phyloP scores from a whole-genome alignment of 352 stramenopile species.

The Blastocystis sp. region DNA sequence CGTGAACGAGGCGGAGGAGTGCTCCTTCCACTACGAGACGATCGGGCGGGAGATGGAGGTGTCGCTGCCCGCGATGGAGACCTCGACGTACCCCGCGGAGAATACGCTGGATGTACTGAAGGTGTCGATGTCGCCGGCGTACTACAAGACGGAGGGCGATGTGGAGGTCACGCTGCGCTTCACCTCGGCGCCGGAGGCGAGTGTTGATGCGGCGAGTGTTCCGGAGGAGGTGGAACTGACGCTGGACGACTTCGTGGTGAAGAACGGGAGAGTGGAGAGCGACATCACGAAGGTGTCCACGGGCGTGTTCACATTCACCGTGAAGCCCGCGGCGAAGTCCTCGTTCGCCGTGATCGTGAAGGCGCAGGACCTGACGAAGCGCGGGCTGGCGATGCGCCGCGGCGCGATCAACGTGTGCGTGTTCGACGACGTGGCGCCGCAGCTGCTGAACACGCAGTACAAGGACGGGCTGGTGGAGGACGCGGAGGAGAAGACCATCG shows the following conservation, averaged over 20 bases:
- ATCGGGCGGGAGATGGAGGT: constrained; percentile 15
- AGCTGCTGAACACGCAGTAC: constrained; percentile 60
- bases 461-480: constrained; percentile 17
- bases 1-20: background rate
- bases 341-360: constrained; percentile 48
- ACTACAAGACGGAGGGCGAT: constrained; percentile 14
- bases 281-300: constrained; percentile 31
- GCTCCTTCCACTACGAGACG: constrained; percentile 33
- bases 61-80: constrained; percentile 2
- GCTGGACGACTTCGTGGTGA: constrained; percentile 18
- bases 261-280: constrained; percentile 13
- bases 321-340: constrained; percentile 2
- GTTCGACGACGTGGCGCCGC: constrained; percentile 46
- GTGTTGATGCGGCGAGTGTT: background rate
- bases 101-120: constrained; percentile 29
- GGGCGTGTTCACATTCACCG: constrained; percentile 3
- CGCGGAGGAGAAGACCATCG: constrained; percentile 19
- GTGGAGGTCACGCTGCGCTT: constrained; percentile 47
- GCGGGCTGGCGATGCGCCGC: constrained; percentile 1
- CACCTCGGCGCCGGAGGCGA: background rate
- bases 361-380: background rate
- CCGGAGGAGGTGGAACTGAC: background rate
- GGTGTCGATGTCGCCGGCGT: constrained; percentile 16
- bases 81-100: constrained; percentile 44
- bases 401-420: constrained; percentile 20